Evolutionary conservation across 306 rosid genomes (phyloP), one percentile per base, ranked within the genome.

Genomic region (Alnus glutinosa): DNA sequence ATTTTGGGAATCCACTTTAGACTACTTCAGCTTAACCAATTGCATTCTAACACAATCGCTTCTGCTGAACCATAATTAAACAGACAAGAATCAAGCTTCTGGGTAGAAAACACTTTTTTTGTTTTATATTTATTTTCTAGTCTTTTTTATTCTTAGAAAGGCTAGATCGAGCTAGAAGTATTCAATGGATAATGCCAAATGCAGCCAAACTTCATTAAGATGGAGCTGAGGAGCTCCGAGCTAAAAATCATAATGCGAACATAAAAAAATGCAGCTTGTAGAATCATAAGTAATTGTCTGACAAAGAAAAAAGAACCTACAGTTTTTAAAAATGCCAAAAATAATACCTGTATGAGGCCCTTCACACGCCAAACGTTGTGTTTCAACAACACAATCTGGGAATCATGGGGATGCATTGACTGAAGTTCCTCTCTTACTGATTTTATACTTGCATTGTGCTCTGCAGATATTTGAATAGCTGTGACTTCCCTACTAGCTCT

Each of bases 341-440:
- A 18, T 16, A 9, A 67, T 85, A 89, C 95, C 96, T 94, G 98
- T 74, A 94, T 94, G 80, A 94, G 79, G 82, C 98, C 98, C 76
- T 94, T 94, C 15, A 94, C 97, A 1, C 97, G 94, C 98, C 98
- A 94, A 83, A 88, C 96, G 0, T 71, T 85, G 83, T 90, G 94
- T 52, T 89, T 90, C 69, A 81, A 77, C 72, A 86, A 84, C 72
- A 94, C 98, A 44, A 92, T 92, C 51, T 92, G 86, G 13, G 97
- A 79, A 82, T 94, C 98, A 46, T 81, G 70, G 1, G 96, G 90
- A 76, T 94, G 96, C 83, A 72, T 77, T 7, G 82, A 70, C 55
- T 85, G 78, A 71, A 94, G 78, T 50, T 92, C 92, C 37, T 90
- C 83, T 84, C 98, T 89, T 67, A 92, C 96, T 34, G 97, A 84